Conservation (phyloP, 2,329 filamentous ascomycete genomes). For the Colletotrichum sp. region DNA sequence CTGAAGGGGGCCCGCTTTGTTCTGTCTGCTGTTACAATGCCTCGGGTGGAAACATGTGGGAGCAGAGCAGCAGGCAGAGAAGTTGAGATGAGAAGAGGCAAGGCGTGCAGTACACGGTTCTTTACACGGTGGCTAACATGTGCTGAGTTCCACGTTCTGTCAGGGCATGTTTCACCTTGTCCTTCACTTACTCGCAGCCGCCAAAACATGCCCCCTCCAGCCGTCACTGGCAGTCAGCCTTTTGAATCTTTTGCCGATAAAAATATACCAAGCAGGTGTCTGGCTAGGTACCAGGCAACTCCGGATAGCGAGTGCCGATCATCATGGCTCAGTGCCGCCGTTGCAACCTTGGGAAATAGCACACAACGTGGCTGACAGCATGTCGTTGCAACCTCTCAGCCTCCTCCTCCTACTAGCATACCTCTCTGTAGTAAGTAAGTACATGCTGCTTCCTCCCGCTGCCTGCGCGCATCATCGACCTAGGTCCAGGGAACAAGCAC, state of each 20-base stretch:
- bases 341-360: background rate
- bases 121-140: background rate
- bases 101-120: background rate
- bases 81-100: background rate
- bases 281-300: background rate
- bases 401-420: background rate
- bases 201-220: background rate
- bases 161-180: conserved; percentile 6
- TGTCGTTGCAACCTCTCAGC: background rate
- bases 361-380: background rate
- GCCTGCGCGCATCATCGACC: background rate
- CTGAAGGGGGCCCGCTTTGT: background rate
- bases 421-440: background rate
- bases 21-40: background rate
- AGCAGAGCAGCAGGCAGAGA: background rate
- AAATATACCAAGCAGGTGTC: background rate
- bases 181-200: background rate
- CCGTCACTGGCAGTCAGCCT: background rate
- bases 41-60: background rate
- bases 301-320: background rate
- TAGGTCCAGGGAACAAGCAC: background rate
- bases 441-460: background rate
- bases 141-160: conserved; percentile 7
- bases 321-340: background rate
- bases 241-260: background rate